phyloP scores from a whole-genome alignment of 345 rosid species.

The Populus simonii region DNA sequence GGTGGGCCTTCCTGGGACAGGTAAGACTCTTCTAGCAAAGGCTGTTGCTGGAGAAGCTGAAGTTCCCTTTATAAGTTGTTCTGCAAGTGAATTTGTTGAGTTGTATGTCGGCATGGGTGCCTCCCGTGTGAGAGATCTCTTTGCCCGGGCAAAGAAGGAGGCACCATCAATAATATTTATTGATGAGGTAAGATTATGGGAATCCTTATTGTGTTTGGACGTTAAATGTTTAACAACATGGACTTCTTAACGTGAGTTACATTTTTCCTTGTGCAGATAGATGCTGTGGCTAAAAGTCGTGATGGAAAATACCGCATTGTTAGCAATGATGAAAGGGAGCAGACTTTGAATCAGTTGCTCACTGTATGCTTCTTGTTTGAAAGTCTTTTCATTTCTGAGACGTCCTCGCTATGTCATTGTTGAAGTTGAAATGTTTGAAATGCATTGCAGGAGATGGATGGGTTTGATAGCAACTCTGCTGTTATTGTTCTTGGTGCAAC shows the following conservation, averaged over 20 bases:
- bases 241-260: not conserved
- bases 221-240: not conserved
- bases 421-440: slow-evolving; percentile 14
- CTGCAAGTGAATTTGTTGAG: slow-evolving; percentile 96
- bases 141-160: slow-evolving; percentile 93
- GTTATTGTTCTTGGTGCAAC: slow-evolving; percentile 99
- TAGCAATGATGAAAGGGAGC: slow-evolving; percentile 94
- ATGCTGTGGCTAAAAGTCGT: slow-evolving; percentile 98
- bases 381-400: slow-evolving; percentile 1
- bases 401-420: not conserved
- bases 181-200: slow-evolving; percentile 63
- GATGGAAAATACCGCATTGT: slow-evolving; percentile 85
- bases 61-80: slow-evolving; percentile 92
- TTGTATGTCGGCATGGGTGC: slow-evolving; percentile 99
- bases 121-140: slow-evolving; percentile 93
- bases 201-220: slow-evolving; percentile 6
- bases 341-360: slow-evolving; percentile 93
- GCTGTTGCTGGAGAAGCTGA: slow-evolving; percentile 98
- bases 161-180: slow-evolving; percentile 95
- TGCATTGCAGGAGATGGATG: slow-evolving; percentile 92
- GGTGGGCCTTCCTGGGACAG: slow-evolving; percentile 99
- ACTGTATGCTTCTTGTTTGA: slow-evolving; percentile 51
- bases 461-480: slow-evolving; percentile 90
- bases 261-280: slow-evolving; percentile 54
- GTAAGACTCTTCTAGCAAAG: slow-evolving; percentile 93